These are phyloP conservation scores for Xanthoconium purpureum DNA, from an alignment of 768 basidiomycete species.

Conservation along the genomic window DNA sequence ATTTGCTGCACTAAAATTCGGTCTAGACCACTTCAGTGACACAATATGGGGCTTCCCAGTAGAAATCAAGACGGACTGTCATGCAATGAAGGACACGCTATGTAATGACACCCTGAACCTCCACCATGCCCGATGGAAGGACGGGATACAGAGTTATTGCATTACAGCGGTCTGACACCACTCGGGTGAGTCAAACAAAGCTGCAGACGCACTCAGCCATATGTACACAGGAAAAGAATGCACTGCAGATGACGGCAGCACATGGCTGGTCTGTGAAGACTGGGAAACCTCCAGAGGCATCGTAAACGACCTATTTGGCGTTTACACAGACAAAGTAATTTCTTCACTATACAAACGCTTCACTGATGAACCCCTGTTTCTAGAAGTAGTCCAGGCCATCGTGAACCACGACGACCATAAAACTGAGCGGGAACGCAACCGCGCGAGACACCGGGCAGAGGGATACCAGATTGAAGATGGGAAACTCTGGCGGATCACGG, in stretches of 20 bases:
- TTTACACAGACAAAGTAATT: neutral
- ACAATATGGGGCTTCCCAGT: constrained; percentile 31
- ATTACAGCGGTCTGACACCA: constrained; percentile 18
- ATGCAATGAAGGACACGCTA: constrained; percentile 24
- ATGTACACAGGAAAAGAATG: neutral
- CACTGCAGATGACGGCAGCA: constrained; percentile 24
- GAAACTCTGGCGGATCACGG: constrained; percentile 22
- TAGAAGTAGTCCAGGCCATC: neutral
- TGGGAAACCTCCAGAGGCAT: constrained; percentile 10
- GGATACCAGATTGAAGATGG: constrained; percentile 4
- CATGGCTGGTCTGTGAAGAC: constrained; percentile 32
- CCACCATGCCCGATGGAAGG: constrained; percentile 28
- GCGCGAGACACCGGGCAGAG: constrained; percentile 6
- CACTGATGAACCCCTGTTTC: neutral
- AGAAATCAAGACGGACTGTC: constrained; percentile 28
- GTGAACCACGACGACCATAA: neutral
- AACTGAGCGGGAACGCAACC: neutral
- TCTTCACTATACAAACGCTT: neutral
- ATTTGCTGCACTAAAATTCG: constrained; percentile 37
- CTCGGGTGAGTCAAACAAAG: constrained; percentile 21
- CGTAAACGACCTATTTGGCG: neutral
- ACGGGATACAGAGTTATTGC: constrained; percentile 20
- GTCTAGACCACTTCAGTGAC: constrained; percentile 31
- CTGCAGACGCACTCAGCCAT: constrained; percentile 32
- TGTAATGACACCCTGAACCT: constrained; percentile 3